Base-by-base conservation (phyloP, 148 eudicot species). In the Linanthus parryae region DNA sequence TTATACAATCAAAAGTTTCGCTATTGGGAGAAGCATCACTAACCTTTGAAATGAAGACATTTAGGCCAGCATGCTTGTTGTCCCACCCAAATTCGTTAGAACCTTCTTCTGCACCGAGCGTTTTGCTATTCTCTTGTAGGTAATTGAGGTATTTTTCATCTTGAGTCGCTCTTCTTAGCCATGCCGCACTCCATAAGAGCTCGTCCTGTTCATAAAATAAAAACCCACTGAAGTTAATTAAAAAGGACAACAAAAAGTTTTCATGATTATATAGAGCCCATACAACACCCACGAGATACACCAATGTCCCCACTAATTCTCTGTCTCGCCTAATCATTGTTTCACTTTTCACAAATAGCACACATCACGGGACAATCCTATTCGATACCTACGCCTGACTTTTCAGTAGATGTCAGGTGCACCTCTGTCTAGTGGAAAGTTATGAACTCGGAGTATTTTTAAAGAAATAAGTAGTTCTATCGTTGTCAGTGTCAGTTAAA, bases 71-170 rank as follows among this genome's bases (percentile, higher is more conserved):
- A 67, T 92, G 99, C 63, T 92, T 92, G 50, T 88, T 84, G 52
- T 92, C 99, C 99, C 99, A 92, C 0, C 99, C 96, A 49, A 92
- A 92, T 63, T 92, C 99, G 37, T 92, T 87, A 20, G 62, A 75
- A 22, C 73, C 84, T 52, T 87, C 98, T 16, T 77, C 83, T 16
- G 98, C 98, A 1, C 98, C 98, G 13, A 92, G 75, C 36, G 84
- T 87, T 66, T 87, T 79, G 14, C 66, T 79, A 68, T 92, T 92
- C 68, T 74, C 75, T 66, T 70, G 77, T 54, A 92, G 52, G 64
- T 79, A 92, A 53, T 59, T 65, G 14, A 84, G 81, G 78, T 81
- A 92, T 57, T 71, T 55, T 42, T 72, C 81, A 29, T 73, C 83
- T 52, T 73, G 56, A 1, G 96, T 64, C 1, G 99, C 99, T 56